Evolutionary conservation across 306 rosid species (phyloP).

Genomic region (Pueraria montana): DNA sequence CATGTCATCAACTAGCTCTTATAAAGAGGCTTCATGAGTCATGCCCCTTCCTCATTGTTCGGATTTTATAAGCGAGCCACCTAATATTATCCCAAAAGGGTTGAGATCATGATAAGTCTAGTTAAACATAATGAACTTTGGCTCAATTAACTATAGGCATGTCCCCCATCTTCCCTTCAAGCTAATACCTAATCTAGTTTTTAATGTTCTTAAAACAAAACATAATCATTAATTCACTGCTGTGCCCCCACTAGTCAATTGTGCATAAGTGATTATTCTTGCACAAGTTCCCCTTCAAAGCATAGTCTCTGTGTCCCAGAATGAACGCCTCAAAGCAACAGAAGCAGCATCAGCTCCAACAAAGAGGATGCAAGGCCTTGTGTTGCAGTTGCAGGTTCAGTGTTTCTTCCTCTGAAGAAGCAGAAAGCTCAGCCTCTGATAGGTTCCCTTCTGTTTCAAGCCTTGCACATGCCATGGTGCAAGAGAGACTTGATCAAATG

Average conservation of each 20-base stretch:
- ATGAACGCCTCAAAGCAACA: slow-evolving; percentile 72
- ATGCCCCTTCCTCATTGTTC: slow-evolving; percentile 43
- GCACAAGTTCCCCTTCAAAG: slow-evolving; percentile 57
- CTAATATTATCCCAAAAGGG: slow-evolving; percentile 60
- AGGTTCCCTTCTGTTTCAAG: slow-evolving; percentile 80
- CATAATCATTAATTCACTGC: slow-evolving; percentile 64
- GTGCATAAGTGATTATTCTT: slow-evolving; percentile 65
- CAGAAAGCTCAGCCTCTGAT: slow-evolving; percentile 71
- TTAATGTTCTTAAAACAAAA: slow-evolving; percentile 55
- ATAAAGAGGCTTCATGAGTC: slow-evolving; percentile 38
- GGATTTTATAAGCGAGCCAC: slow-evolving; percentile 52
- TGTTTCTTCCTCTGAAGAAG: slow-evolving; percentile 89
- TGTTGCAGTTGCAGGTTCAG: slow-evolving; percentile 88
- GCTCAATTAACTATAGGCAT: slow-evolving; percentile 57
- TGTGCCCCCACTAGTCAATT: slow-evolving; percentile 73
- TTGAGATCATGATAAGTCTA: slow-evolving; percentile 58
- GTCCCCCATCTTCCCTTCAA: slow-evolving; percentile 64
- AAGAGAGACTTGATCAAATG: slow-evolving; percentile 87
- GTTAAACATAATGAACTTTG: slow-evolving; percentile 66
- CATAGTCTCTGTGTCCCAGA: slow-evolving; percentile 41
- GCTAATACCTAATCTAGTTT: slow-evolving; percentile 43
- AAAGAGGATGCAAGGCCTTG: slow-evolving; percentile 71
- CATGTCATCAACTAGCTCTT: slow-evolving; percentile 39
- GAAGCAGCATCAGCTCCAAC: slow-evolving; percentile 59
- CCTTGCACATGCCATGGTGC: slow-evolving; percentile 96